Conservation (phyloP, 805 yeast species). For the Hanseniaspora pseudoguilliermondii region DNA sequence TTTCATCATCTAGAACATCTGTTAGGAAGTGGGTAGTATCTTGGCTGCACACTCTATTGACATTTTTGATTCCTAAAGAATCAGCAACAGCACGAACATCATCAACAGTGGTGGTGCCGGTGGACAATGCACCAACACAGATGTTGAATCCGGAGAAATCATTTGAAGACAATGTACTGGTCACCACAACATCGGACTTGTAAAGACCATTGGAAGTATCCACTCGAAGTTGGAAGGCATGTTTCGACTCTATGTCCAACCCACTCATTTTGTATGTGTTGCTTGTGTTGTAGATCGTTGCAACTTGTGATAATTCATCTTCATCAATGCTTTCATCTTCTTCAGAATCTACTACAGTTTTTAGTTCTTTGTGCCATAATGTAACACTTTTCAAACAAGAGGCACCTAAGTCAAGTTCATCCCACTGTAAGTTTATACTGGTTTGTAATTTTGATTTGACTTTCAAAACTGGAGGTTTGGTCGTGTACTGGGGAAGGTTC, state of each 20-base stretch:
- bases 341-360: neutral
- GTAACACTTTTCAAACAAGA: conserved; percentile 64
- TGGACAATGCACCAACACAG: conserved; percentile 69
- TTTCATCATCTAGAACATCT: conserved; percentile 23
- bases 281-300: conserved; percentile 67
- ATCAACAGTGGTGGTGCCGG: conserved; percentile 31
- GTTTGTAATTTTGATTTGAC: conserved; percentile 82
- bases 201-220: conserved; percentile 85
- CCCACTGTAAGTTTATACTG: conserved; percentile 92
- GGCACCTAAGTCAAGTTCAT: conserved; percentile 67
- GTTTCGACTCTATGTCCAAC: conserved; percentile 71
- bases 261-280: conserved; percentile 83
- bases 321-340: neutral
- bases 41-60: conserved; percentile 29
- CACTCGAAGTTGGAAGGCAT: conserved; percentile 64
- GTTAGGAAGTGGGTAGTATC: conserved; percentile 92
- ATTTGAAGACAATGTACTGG: conserved; percentile 90
- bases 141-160: conserved; percentile 86
- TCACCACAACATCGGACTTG: conserved; percentile 50
- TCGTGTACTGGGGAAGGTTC: conserved; percentile 60
- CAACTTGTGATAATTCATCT: conserved; percentile 39
- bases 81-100: conserved; percentile 53
- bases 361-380: conserved; percentile 41
- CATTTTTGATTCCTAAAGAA: conserved; percentile 62
- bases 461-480: conserved; percentile 56